Conservation (phyloP, 148 eudicot species). For the Chenopodium album region DNA sequence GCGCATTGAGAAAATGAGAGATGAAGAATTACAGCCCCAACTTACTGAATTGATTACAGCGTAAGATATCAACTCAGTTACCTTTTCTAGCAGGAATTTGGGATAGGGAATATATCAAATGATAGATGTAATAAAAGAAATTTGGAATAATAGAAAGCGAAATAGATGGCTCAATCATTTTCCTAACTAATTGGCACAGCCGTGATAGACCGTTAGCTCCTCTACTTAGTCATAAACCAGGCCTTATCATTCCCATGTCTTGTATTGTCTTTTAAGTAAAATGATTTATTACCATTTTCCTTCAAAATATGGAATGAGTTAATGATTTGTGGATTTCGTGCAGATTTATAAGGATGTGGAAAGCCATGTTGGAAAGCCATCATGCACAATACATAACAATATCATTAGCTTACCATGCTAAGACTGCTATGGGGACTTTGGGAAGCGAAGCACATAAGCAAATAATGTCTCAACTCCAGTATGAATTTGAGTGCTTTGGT, state of each 20-base stretch:
- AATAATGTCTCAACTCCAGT: constrained; percentile 61
- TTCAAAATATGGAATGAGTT: background rate
- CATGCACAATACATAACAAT: constrained; percentile 95
- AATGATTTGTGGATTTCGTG: constrained; percentile 18
- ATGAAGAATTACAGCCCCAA: constrained; percentile 89
- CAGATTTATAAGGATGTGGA: constrained; percentile 97
- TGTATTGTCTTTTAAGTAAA: background rate
- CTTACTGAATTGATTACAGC: constrained; percentile 75
- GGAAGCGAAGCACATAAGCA: constrained; percentile 56
- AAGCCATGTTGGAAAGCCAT: constrained; percentile 94
- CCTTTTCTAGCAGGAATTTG: background rate
- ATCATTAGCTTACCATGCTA: constrained; percentile 84
- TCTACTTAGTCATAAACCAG: background rate
- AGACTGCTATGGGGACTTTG: constrained; percentile 39
- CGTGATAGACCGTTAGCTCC: too few relatives aligned
- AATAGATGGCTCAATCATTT: background rate
- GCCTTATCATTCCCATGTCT: too few relatives aligned
- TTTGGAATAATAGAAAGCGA: background rate
- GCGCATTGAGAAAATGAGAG: constrained; percentile 96
- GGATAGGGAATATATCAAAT: background rate
- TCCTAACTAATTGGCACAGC: background rate
- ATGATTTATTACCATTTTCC: too few relatives aligned
- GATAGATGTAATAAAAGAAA: too few relatives aligned
- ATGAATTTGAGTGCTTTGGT: constrained; percentile 91
- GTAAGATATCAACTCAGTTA: constrained; percentile 35